Base-by-base conservation (phyloP, 345 rosid genomes). In the Gossypium longicalyx region DNA sequence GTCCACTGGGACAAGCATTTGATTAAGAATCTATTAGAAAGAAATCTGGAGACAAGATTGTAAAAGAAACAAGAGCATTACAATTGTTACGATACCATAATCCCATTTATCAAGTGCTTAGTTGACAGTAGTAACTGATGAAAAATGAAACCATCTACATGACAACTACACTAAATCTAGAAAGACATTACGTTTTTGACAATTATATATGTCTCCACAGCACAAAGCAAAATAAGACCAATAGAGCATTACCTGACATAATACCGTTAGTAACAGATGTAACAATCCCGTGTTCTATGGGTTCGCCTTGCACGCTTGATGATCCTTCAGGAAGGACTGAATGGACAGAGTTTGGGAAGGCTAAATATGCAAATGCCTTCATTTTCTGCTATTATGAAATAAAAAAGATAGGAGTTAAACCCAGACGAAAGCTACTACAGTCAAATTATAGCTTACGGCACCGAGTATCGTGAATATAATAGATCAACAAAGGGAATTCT, bases 321-420 rank as follows among this genome's bases (percentile, higher is more conserved):
- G 87, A 83, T 57, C 71, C 88, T 81, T 84, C 77, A 0, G 88
- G 90, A 25, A 92, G 90, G 56, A 84, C 88, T 1, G 96, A 89
- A 67, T 72, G 86, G 63, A 80, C 74, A 12, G 94, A 77, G 83
- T 91, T 94, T 48, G 96, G 97, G 70, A 94, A 94, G 75, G 88
- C 97, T 78, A 94, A 80, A 84, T 87, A 89, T 59, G 90, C 89
- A 19, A 89, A 87, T 63, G 93, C 92, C 84, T 80, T 87, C 96
- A 91, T 86, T 86, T 87, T 85, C 98, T 92, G 89, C 74, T 44
- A 82, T 71, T 58, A 67, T 13, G 74, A 19, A 64, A 62, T 66
- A 65, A 27, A 75, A 45, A 29, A 16, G 64, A 66, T 25, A 27
- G 29, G 23, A 45, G 17, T 56, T 29, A 44, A 67, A 41, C 0